phyloP scores from a whole-genome alignment of 345 rosid genomes.

The Pseudoturritis turrita region DNA sequence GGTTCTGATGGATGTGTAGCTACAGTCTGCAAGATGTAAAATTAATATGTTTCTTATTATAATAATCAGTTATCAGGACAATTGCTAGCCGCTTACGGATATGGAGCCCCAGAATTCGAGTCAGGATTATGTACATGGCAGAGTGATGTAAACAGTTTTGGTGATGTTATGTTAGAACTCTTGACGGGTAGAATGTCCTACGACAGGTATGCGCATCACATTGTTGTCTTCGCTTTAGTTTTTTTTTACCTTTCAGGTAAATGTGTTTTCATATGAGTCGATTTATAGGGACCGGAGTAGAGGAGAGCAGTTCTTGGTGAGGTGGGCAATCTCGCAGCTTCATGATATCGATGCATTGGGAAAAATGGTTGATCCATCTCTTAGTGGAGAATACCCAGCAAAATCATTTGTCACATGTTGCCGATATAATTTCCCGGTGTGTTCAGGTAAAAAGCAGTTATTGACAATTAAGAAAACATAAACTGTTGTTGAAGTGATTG shows the following conservation, averaged over 20 bases:
- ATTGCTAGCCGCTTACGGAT: conserved; percentile 65
- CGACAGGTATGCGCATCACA: conserved; percentile 54
- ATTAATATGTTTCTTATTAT: conserved; percentile 23
- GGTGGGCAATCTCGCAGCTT: conserved; percentile 97
- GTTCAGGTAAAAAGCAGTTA: conserved; percentile 64
- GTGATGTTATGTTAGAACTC: conserved; percentile 96
- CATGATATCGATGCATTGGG: conserved; percentile 89
- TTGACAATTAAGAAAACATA: background rate
- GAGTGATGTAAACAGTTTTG: conserved; percentile 97
- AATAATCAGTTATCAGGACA: conserved; percentile 86
- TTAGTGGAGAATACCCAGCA: conserved; percentile 69
- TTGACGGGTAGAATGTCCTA: conserved; percentile 85
- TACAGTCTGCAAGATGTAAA: conserved; percentile 7
- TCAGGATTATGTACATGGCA: conserved; percentile 76
- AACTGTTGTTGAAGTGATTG: background rate
- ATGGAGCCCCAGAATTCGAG: conserved; percentile 98
- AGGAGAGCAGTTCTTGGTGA: conserved; percentile 85
- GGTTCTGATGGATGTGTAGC: background rate
- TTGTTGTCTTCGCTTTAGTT: background rate
- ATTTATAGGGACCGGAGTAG: conserved; percentile 56
- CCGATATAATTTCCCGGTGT: conserved; percentile 89
- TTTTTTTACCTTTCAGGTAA: background rate
- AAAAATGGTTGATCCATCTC: conserved; percentile 93
- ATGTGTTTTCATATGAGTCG: background rate
- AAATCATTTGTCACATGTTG: conserved; percentile 90